phyloP scores from a whole-genome alignment of 2,329 filamentous ascomycete genomes.

The Metarhizium guizhouense region DNA sequence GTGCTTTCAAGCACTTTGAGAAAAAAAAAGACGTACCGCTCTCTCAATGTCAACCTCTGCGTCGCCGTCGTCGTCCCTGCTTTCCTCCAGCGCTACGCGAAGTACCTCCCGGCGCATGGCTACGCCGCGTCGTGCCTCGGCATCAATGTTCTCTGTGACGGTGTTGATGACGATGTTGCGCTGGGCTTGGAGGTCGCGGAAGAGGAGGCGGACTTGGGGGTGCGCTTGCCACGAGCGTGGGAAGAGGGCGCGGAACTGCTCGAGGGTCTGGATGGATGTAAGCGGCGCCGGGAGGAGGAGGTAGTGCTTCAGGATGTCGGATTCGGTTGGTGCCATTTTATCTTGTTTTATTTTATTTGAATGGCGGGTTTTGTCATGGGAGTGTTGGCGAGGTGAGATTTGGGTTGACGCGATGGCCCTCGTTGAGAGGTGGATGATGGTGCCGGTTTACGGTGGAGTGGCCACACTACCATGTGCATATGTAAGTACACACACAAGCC shows the following conservation, averaged over 20 bases:
- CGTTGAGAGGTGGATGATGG: too few relatives aligned
- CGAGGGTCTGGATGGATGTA: constrained; percentile 62
- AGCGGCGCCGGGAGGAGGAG: constrained; percentile 68
- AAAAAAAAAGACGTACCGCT: constrained; percentile 31
- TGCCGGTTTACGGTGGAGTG: too few relatives aligned
- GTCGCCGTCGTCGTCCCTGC: constrained; percentile 46
- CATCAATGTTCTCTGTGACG: constrained; percentile 55
- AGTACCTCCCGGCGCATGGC: constrained; percentile 49
- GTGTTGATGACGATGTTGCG: constrained; percentile 59
- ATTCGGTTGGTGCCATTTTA: constrained; percentile 64
- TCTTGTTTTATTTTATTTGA: neutral
- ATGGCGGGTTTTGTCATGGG: neutral
- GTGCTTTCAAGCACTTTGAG: neutral
- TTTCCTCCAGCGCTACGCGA: constrained; percentile 38
- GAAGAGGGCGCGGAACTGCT: constrained; percentile 70
- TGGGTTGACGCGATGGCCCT: too few relatives aligned
- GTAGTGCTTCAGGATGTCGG: constrained; percentile 67
- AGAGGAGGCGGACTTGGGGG: constrained; percentile 60
- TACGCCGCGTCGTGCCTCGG: constrained; percentile 54
- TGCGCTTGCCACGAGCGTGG: constrained; percentile 57
- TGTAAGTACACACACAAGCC: too few relatives aligned
- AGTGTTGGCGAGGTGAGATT: neutral
- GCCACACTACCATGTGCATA: too few relatives aligned
- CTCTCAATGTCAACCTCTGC: constrained; percentile 56
- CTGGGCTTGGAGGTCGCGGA: constrained; percentile 70